These are phyloP conservation scores for Cyberlindnera subsufficiens DNA, from an alignment of 805 yeast species.

Conservation along the genomic window DNA sequence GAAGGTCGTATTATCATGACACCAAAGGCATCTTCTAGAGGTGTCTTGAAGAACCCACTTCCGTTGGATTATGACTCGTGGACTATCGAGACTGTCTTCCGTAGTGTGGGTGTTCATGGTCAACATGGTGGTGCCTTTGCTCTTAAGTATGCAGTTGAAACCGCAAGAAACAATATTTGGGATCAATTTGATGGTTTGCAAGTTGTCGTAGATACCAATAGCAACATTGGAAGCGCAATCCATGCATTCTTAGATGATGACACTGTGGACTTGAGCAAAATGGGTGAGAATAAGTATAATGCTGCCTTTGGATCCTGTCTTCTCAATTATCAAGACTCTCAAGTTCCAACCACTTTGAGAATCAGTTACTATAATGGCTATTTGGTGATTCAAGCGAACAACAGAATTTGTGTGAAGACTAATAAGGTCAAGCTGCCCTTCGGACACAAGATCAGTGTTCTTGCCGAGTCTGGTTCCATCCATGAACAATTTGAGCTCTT, in stretches of 20 bases:
- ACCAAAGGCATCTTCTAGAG: constrained; percentile 33
- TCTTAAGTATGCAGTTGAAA: constrained; percentile 26
- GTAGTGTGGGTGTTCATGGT: constrained; percentile 52
- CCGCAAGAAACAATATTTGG: constrained; percentile 35
- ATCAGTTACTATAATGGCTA: constrained; percentile 48
- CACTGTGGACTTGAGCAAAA: constrained; percentile 26
- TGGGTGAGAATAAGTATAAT: constrained; percentile 22
- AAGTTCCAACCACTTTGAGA: constrained; percentile 67
- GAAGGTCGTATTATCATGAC: constrained; percentile 53
- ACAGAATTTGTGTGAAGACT: constrained; percentile 64
- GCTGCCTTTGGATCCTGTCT: constrained; percentile 48
- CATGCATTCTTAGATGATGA: constrained; percentile 62
- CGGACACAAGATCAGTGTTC: constrained; percentile 44
- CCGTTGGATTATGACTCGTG: constrained; percentile 31
- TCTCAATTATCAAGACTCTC: constrained; percentile 57
- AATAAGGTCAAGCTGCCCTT: constrained; percentile 43
- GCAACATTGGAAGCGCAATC: constrained; percentile 42
- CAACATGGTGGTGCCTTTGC: constrained; percentile 51
- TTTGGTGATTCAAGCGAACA: constrained; percentile 66
- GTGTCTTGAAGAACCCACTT: constrained; percentile 42
- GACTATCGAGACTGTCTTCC: constrained; percentile 56
- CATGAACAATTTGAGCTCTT: constrained; percentile 64
- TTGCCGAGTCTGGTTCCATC: constrained; percentile 39
- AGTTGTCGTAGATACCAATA: constrained; percentile 47
- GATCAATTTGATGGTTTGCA: constrained; percentile 65